phyloP scores from a whole-genome alignment of 345 rosid species.

The Eucalyptus melliodora region DNA sequence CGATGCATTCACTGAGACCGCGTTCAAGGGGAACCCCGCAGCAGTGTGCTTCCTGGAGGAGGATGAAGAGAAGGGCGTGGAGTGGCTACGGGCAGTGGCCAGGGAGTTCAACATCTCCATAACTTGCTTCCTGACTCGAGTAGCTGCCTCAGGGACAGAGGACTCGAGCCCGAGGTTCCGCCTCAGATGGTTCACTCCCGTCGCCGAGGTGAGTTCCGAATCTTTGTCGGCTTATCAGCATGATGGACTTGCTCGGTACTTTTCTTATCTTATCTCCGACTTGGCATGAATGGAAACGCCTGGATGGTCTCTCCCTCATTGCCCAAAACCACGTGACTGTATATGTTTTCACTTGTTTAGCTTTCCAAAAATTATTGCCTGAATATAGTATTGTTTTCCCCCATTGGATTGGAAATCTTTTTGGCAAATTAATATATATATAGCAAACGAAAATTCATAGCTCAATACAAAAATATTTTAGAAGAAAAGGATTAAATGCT shows the following conservation, averaged over 20 bases:
- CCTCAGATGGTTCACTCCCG: constrained; percentile 65
- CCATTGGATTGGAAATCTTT: not conserved
- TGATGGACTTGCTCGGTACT: not conserved
- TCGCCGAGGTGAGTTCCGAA: constrained; percentile 16
- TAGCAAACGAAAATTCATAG: not conserved
- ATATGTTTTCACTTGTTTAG: not conserved
- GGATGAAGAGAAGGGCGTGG: constrained; percentile 37
- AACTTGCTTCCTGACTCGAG: constrained; percentile 33
- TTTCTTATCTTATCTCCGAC: not conserved
- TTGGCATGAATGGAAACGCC: not conserved
- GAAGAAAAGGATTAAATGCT: not conserved
- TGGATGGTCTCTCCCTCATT: not conserved
- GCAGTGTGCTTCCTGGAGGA: constrained; percentile 61
- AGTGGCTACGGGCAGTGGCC: constrained; percentile 57
- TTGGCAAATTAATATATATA: not conserved
- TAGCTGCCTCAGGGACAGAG: not conserved
- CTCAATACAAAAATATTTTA: not conserved
- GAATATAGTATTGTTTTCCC: not conserved
- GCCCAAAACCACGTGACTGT: not conserved
- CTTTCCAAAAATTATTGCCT: not conserved
- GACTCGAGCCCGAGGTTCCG: constrained; percentile 16
- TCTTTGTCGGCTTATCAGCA: not conserved
- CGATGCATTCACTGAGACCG: constrained; percentile 63
- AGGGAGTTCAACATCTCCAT: constrained; percentile 41
- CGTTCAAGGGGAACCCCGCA: constrained; percentile 81